Conservation (phyloP, 768 basidiomycete genomes). For the Leccinum rimulosum region DNA sequence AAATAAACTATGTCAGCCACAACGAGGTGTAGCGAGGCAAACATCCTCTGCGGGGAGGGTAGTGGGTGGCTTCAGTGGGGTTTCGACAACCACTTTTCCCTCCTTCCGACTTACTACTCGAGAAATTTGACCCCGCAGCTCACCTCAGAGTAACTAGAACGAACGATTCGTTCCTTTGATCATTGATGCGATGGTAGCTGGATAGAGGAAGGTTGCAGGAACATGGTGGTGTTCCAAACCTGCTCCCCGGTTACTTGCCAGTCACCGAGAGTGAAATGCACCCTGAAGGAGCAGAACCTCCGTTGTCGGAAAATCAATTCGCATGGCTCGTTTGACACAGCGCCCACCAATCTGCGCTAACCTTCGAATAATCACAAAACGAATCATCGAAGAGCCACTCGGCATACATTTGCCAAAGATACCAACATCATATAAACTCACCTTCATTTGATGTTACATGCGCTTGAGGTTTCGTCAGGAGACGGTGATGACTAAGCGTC, state of each 20-base stretch:
- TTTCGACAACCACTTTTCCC: neutral
- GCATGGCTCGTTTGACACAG: neutral
- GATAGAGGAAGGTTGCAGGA: neutral
- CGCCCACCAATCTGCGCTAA: neutral
- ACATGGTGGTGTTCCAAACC: neutral
- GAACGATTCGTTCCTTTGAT: neutral
- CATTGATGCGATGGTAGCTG: neutral
- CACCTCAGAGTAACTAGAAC: neutral
- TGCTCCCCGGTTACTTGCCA: neutral
- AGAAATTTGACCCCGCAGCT: neutral
- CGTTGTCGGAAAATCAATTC: neutral
- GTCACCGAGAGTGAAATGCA: neutral
- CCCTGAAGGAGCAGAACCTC: neutral
- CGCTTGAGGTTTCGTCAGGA: no score
- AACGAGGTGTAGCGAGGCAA: neutral
- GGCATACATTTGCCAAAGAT: neutral
- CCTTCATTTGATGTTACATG: neutral
- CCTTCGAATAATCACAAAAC: neutral
- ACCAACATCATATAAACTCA: neutral
- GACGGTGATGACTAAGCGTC: slow-evolving; percentile 25
- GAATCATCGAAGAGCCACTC: neutral
- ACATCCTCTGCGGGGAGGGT: neutral
- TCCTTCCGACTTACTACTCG: neutral
- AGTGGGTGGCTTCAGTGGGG: neutral
- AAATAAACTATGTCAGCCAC: no score